Conservation (phyloP, 1,139 yeast genomes). For the Geotrichum cucujoidarum region DNA sequence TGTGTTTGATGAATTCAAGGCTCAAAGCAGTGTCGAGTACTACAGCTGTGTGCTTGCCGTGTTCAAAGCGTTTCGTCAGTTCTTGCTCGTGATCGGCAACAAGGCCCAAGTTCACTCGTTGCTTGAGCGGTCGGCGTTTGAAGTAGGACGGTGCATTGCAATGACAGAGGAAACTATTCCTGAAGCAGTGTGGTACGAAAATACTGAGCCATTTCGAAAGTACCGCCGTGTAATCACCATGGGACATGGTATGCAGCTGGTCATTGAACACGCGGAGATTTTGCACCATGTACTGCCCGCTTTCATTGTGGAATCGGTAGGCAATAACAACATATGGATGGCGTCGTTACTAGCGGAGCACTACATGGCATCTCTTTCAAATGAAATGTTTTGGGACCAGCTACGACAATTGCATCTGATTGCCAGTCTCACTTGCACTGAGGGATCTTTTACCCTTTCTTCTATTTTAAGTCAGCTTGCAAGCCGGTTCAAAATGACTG, state of each 20-base stretch:
- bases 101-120: background rate
- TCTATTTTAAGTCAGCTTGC: background rate
- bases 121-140: slow-evolving; percentile 6
- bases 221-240: slow-evolving; percentile 2
- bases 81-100: slow-evolving; percentile 3
- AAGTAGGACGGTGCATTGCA: slow-evolving; percentile 14
- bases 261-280: background rate
- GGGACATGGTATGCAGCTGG: slow-evolving; percentile 9
- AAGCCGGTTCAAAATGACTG: background rate
- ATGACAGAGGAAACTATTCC: background rate
- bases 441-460: slow-evolving; percentile 1
- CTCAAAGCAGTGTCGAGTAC: slow-evolving; percentile 6
- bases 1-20: slow-evolving; percentile 6
- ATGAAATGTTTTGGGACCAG: background rate
- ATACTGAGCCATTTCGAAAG: slow-evolving; percentile 6
- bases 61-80: slow-evolving; percentile 12
- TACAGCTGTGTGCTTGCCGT: slow-evolving; percentile 7
- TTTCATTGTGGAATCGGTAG: slow-evolving; percentile 3
- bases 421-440: background rate
- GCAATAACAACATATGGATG: background rate
- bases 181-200: slow-evolving; percentile 13
- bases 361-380: background rate
- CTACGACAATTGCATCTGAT: background rate
- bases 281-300: slow-evolving; percentile 1
- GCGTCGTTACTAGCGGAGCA: slow-evolving; percentile 1